Conservation (phyloP, 1,284 basidiomycete genomes). For the Puccinia brachypodii region DNA sequence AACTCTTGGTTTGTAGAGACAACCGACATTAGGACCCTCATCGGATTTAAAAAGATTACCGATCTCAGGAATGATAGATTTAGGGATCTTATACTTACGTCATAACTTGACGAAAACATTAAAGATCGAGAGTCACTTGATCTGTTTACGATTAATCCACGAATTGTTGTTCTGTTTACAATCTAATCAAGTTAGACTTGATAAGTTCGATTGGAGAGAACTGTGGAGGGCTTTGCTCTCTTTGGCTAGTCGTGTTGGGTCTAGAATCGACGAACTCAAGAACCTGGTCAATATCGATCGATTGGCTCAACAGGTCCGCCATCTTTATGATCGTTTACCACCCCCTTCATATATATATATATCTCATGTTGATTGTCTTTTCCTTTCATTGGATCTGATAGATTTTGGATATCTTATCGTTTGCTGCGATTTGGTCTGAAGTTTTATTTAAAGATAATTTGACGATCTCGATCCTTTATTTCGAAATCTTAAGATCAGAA, state of each 20-base stretch:
- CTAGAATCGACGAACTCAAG: constrained; percentile 49
- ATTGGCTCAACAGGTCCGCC: constrained; percentile 44
- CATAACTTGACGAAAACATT: constrained; percentile 51
- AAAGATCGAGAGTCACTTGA: constrained; percentile 51
- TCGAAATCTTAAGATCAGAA: constrained; percentile 54
- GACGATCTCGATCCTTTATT: constrained; percentile 51
- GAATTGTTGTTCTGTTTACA: constrained; percentile 36
- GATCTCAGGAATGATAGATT: constrained; percentile 52
- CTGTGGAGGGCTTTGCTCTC: constrained; percentile 52
- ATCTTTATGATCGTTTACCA: background rate
- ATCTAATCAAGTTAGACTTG: constrained; percentile 9
- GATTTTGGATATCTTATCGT: constrained; percentile 54
- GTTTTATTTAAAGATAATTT: constrained; percentile 50
- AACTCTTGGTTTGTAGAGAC: constrained; percentile 10
- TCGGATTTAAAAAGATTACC: constrained; percentile 39
- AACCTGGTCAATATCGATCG: constrained; percentile 18
- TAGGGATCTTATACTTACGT: constrained; percentile 51
- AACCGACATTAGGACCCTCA: constrained; percentile 28
- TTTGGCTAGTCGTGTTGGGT: constrained; percentile 51
- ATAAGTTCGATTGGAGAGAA: constrained; percentile 52
- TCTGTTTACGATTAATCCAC: constrained; percentile 33
- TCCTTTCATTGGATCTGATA: no score
- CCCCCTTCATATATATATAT: no score
- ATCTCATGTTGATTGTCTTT: background rate
- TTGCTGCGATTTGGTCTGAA: constrained; percentile 54